Evolutionary conservation across 2,329 filamentous ascomycete species (phyloP).

Genomic region (Pyrenophora teres): DNA sequence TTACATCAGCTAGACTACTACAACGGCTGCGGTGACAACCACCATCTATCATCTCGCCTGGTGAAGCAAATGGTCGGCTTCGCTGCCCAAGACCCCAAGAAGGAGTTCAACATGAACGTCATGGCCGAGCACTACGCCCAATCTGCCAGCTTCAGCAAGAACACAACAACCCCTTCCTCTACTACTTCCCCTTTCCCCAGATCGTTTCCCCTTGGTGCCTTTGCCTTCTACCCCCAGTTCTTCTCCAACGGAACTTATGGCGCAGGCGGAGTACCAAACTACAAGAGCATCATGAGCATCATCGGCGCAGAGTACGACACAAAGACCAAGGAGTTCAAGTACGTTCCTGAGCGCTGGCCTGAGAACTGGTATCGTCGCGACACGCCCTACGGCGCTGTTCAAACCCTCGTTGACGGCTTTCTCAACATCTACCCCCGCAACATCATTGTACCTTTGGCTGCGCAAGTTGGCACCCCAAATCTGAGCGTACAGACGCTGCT

Average conservation of each 20-base stretch:
- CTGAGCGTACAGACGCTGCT: slow-evolving; percentile 38
- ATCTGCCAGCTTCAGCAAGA: slow-evolving; percentile 51
- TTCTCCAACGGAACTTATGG: slow-evolving; percentile 47
- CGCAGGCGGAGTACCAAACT: slow-evolving; percentile 42
- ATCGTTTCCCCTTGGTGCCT: slow-evolving; percentile 55
- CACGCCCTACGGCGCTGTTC: slow-evolving; percentile 54
- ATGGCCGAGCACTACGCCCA: slow-evolving; percentile 32
- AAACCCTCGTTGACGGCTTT: slow-evolving; percentile 40
- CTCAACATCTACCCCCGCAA: slow-evolving; percentile 42
- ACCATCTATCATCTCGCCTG: slow-evolving; percentile 45
- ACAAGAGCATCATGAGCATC: slow-evolving; percentile 47
- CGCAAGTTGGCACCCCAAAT: slow-evolving; percentile 41
- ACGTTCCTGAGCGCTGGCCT: slow-evolving; percentile 58
- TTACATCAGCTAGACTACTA: slow-evolving; percentile 42
- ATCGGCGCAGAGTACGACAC: slow-evolving; percentile 55
- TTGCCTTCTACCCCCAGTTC: slow-evolving; percentile 33
- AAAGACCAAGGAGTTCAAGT: slow-evolving; percentile 51
- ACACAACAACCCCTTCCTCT: slow-evolving; percentile 52
- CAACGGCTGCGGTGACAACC: slow-evolving; percentile 47
- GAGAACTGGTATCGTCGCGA: slow-evolving; percentile 58
- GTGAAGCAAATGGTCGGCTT: slow-evolving; percentile 21
- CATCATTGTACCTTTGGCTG: slow-evolving; percentile 34
- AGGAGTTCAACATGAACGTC: slow-evolving; percentile 32
- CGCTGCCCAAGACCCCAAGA: slow-evolving; percentile 23
- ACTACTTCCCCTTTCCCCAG: slow-evolving; percentile 47